Evolutionary conservation across 345 rosid genomes (phyloP).

Genomic region (Cardiospermum halicacabum): DNA sequence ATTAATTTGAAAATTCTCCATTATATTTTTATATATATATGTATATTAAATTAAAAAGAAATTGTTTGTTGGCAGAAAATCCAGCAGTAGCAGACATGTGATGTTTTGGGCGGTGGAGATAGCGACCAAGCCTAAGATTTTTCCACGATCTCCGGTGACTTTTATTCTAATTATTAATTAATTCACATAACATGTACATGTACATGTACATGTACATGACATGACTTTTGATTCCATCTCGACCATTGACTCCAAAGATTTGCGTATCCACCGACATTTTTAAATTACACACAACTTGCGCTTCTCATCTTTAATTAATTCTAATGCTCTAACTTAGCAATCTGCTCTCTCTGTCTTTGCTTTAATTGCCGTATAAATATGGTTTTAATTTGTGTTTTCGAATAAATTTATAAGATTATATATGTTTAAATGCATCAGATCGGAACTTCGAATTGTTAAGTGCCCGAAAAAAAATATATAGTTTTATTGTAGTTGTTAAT

Average conservation of each 20-base stretch:
- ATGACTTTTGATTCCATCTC: constrained; percentile 15
- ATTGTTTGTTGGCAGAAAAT: constrained; percentile 10
- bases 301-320: too few species aligned
- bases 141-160: constrained; percentile 29
- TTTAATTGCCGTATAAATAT: too few species aligned
- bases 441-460: too few species aligned
- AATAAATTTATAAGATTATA: too few species aligned
- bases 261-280: constrained; percentile 35
- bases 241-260: constrained; percentile 34
- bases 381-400: too few species aligned
- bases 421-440: too few species aligned
- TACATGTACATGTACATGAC: not conserved
- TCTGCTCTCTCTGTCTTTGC: not conserved
- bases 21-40: too few species aligned
- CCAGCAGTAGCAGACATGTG: constrained; percentile 16
- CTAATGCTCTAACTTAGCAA: too few species aligned
- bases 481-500: too few species aligned
- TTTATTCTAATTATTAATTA: not conserved
- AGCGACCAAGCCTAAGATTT: constrained; percentile 17
- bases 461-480: too few species aligned
- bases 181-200: not conserved
- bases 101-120: constrained; percentile 20
- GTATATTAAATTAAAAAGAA: too few species aligned
- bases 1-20: too few species aligned
- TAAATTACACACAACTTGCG: not conserved